A percentile compares a stretch with the other conserved stretches of the same genome.
Evolutionary conservation across 2,329 filamentous ascomycete species (phyloP).

Genomic region (Metarhizium humberi): DNA sequence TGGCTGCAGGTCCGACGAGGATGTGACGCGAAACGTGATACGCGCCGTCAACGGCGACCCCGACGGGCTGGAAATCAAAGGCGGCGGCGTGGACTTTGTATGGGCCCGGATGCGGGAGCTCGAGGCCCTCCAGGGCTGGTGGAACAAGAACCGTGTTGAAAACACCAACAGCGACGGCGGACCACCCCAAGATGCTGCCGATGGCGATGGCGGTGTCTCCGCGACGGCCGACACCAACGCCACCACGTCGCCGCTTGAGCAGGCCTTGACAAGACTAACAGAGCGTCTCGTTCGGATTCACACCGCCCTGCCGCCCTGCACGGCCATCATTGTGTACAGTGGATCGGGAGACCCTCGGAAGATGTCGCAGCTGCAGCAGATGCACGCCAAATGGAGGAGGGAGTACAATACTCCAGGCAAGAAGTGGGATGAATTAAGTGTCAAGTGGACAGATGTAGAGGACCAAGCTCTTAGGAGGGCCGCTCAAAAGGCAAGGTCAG

Average conservation of each 20-base stretch:
- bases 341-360: conserved; percentile 60
- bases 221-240: conserved; percentile 2
- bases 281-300: conserved; percentile 46
- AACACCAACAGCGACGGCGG: conserved; percentile 23
- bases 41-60: conserved; percentile 51
- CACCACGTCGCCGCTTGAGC: conserved; percentile 29
- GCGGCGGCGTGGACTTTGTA: conserved; percentile 55
- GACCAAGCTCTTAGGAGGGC: conserved; percentile 53
- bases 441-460: conserved; percentile 60
- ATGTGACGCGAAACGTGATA: conserved; percentile 44
- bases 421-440: conserved; percentile 58
- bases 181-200: conserved; percentile 16
- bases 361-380: conserved; percentile 51
- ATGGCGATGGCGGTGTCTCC: too few relatives aligned
- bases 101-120: conserved; percentile 59
- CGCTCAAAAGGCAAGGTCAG: conserved; percentile 46
- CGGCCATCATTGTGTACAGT: conserved; percentile 54
- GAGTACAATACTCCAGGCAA: conserved; percentile 55
- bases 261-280: conserved; percentile 35
- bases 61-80: conserved; percentile 46
- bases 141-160: conserved; percentile 47
- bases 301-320: conserved; percentile 52
- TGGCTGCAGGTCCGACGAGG: conserved; percentile 49
- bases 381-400: conserved; percentile 51
- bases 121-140: conserved; percentile 57